phyloP scores from a whole-genome alignment of 257 asterid species.

The Paulownia fortunei region DNA sequence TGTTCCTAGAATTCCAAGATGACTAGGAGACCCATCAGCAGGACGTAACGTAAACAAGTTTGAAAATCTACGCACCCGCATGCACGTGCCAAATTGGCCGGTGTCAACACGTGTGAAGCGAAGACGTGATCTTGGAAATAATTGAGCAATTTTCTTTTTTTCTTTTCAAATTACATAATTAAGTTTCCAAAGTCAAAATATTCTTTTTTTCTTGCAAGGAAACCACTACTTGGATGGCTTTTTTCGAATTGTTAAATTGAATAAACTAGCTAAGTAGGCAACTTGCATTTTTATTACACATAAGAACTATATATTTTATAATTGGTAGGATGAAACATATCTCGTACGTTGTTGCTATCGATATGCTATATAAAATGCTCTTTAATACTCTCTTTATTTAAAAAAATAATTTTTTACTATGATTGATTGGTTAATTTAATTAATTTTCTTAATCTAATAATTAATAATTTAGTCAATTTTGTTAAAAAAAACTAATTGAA shows the following conservation, averaged over 20 bases:
- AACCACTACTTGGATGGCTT: neutral
- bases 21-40: constrained; percentile 20
- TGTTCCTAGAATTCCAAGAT: neutral
- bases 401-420: too few relatives aligned
- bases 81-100: constrained; percentile 49
- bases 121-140: neutral
- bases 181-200: neutral
- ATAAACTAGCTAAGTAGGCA: neutral
- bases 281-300: neutral
- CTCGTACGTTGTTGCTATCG: too few relatives aligned
- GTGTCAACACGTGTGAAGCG: constrained; percentile 39
- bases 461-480: neutral
- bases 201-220: neutral
- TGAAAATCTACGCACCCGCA: constrained; percentile 28
- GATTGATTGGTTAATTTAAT: neutral
- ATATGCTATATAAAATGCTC: too few relatives aligned
- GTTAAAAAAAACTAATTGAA: too few relatives aligned
- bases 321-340: too few relatives aligned
- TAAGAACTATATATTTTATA: too few relatives aligned
- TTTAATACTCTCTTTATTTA: too few relatives aligned
- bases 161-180: neutral
- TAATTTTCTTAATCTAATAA: neutral
- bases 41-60: neutral
- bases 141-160: neutral
- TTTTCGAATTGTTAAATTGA: neutral